Evolutionary conservation across 2,329 filamentous ascomycete species (phyloP), one percentile per base, ranked within the genome.

Genomic region (Neospermospora avenae): DNA sequence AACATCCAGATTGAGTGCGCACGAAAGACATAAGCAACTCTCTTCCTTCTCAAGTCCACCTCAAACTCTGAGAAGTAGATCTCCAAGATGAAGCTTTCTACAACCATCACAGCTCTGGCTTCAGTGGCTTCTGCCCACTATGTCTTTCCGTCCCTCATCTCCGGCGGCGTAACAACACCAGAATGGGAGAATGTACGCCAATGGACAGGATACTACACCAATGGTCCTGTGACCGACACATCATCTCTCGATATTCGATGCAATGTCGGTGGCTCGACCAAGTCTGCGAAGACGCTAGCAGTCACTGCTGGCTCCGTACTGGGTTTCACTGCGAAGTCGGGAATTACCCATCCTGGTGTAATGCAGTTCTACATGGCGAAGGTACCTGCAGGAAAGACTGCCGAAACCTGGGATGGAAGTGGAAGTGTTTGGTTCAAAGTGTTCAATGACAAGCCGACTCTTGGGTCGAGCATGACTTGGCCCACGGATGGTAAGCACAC

Each of bases 161-260:
- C 46, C n/a, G 42, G 44, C 37, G 63, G 60, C 2, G 39, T 49
- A 14, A 58, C 62, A 4, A 64, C 65, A 13, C 24, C 49, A 3
- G 65, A 63, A 1, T 70, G 68, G 67, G 16, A 63, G 37, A 60
- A 67, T 25, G 69, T 70, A 1, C 65, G 69, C 20, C 63, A 69
- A 55, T 67, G 64, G 64, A 67, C 65, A 3, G 63, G 60, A 28
- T 68, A 61, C 25, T 57, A 68, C 39, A 63, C 64, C 22, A 63
- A 67, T 55, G 44, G 61, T 31, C 60, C 63, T 37, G 59, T 66
- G 60, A 67, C 69, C 41, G 63, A 61, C 13, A 70, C 76, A 25
- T 70, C 74, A 11, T 68, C 69, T 24, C 72, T 75, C 61, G 74
- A 76, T 56, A 74, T 77, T 58, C 75, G 75, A 61, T 76, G 76